These are phyloP conservation scores for Nothopassalora personata DNA, from an alignment of 2,329 filamentous ascomycete genomes.

Conservation along the genomic window DNA sequence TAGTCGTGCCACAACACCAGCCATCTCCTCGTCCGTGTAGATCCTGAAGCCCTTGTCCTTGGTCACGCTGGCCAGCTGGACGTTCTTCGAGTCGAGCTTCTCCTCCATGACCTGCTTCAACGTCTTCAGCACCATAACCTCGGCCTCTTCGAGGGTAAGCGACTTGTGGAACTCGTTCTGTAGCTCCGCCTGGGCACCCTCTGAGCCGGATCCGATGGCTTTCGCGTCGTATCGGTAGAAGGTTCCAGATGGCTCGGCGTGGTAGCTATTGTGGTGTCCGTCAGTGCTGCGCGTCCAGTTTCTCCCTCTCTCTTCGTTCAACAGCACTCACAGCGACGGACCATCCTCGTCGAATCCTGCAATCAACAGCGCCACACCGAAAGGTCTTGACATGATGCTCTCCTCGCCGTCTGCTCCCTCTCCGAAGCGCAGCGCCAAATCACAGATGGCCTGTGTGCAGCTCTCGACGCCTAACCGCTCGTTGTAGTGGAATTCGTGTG, in stretches of 20 bases:
- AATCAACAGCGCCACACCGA: conserved; percentile 93
- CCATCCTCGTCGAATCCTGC: conserved; percentile 97
- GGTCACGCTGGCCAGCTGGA: conserved; percentile 94
- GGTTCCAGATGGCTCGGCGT: conserved; percentile 94
- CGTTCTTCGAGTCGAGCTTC: conserved; percentile 98
- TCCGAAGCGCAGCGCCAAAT: conserved; percentile 90
- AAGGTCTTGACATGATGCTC: conserved; percentile 96
- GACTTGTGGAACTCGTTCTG: conserved; percentile 99
- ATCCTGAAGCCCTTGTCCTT: conserved; percentile 98
- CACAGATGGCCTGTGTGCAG: conserved; percentile 98
- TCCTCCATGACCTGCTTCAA: conserved; percentile 99
- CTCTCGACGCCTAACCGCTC: conserved; percentile 92
- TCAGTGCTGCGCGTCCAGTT: not conserved
- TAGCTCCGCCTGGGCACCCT: conserved; percentile 94
- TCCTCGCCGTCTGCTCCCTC: conserved; percentile 72
- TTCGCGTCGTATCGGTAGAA: conserved; percentile 99
- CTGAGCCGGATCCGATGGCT: conserved; percentile 93
- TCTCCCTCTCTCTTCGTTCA: not conserved
- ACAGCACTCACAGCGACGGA: conserved; percentile 64
- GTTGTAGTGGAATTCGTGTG: conserved; percentile 96
- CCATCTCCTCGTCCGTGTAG: conserved; percentile 98
- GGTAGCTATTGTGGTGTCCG: conserved; percentile 58
- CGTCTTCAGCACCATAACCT: conserved; percentile 93
- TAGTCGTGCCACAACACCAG: conserved; percentile 78
- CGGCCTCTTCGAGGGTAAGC: conserved; percentile 83